Evolutionary conservation across 176 grass and related monocot species (phyloP), one percentile per base, ranked within the genome.

Genomic region (Bonia amplexicaulis): DNA sequence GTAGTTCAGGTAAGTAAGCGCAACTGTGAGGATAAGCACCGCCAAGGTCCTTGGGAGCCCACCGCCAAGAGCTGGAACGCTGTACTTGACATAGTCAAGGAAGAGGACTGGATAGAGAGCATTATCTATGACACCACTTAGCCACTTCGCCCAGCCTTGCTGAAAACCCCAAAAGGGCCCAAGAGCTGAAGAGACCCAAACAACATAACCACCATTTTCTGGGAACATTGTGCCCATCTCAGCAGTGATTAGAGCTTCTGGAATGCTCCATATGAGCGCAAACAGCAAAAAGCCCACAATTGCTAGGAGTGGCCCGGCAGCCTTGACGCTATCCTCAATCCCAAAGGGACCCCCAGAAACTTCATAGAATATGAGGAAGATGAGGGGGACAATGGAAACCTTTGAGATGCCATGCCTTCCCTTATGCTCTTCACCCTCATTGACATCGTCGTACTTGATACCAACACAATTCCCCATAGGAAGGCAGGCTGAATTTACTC

Each of bases 181-280:
- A 26, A 98, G 81, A 71, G 95, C 93, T 10, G 92, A 91, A 51
- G 93, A 89, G 68, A 95, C 95, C 95, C 93, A 98, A 46, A 93
- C 89, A 12, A 98, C 95, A 31, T 95, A 98, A 12, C 95, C 95
- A 45, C 93, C 91, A 72, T 95, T 95, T 61, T 98, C 93, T 4
- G 91, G 93, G 73, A 97, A 95, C 95, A 98, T 98, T 15, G 93
- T 98, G 27, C 93, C 93, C 90, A 98, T 84, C 88, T 98, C 95
- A 33, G 91, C 95, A 25, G 95, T 98, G 82, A 98, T 95, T 45
- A 98, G 83, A 40, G 93, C 87, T 76, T 95, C 93, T 2, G 95
- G 95, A 33, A 98, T 77, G 77, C 95, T 98, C 95, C 93, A 98
- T 90, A 93, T 83, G 40, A 97, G 48, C 0, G 95, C 92, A 66